These are phyloP conservation scores for Yamadazyma scolyti DNA, from an alignment of 805 yeast genomes.

Conservation along the genomic window DNA sequence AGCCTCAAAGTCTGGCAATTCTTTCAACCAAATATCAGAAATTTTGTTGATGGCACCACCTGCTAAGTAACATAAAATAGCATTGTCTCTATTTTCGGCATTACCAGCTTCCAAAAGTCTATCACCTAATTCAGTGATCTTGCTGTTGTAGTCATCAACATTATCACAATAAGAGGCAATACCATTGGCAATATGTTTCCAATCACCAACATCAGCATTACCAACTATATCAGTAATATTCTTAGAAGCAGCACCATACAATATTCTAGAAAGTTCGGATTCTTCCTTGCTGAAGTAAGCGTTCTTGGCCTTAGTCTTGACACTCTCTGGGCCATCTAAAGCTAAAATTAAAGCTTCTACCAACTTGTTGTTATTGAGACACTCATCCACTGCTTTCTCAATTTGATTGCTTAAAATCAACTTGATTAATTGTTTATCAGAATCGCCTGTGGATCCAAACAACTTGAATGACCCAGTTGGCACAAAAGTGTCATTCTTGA, in stretches of 20 bases:
- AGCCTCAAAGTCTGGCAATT: constrained; percentile 44
- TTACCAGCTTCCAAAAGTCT: constrained; percentile 45
- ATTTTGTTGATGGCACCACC: constrained; percentile 80
- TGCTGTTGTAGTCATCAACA: constrained; percentile 45
- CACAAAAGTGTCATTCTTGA: constrained; percentile 16
- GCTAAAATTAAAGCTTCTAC: constrained; percentile 84
- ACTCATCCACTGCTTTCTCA: constrained; percentile 61
- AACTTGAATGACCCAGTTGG: constrained; percentile 57
- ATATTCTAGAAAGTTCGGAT: constrained; percentile 65
- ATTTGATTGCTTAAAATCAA: constrained; percentile 58
- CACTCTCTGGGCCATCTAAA: constrained; percentile 53
- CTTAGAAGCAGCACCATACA: constrained; percentile 59
- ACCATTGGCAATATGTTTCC: constrained; percentile 80
- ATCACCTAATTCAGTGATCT: constrained; percentile 72
- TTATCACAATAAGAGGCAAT: constrained; percentile 55
- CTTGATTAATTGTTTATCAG: constrained; percentile 36
- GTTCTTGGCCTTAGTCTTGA: constrained; percentile 65
- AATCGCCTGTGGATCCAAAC: constrained; percentile 31
- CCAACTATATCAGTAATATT: constrained; percentile 67
- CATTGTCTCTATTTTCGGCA: constrained; percentile 59
- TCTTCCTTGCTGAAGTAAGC: constrained; percentile 65
- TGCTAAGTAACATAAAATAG: constrained; percentile 72
- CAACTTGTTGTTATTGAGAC: constrained; percentile 60
- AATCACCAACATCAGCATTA: constrained; percentile 71
- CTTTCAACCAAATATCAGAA: constrained; percentile 79